Percentiles rank a stretch among this genome's conserved stretches.
Evolutionary conservation across 441 rosid species (phyloP).

Genomic region (Brassica hybrid): DNA sequence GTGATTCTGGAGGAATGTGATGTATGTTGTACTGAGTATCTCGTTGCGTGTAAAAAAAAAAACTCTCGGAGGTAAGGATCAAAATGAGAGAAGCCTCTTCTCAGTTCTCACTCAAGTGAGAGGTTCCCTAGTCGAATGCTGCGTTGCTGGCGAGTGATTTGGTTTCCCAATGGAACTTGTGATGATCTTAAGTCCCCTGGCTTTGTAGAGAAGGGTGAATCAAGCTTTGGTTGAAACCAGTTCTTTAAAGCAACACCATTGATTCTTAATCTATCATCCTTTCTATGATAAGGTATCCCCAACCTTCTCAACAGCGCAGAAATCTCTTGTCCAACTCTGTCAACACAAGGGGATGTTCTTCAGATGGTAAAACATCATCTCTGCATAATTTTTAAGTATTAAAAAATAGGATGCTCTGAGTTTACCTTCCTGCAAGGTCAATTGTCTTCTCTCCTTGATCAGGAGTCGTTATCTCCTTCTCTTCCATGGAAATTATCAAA

Average conservation of each 20-base stretch:
- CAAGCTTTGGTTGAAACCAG: constrained; percentile 87
- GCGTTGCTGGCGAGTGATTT: constrained; percentile 75
- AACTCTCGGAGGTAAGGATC: constrained; percentile 35
- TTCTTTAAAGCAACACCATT: constrained; percentile 72
- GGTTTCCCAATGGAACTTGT: constrained; percentile 58
- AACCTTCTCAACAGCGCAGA: constrained; percentile 78
- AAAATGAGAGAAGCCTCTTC: constrained; percentile 38
- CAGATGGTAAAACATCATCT: constrained; percentile 1
- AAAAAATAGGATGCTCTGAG: neutral
- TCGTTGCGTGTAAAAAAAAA: constrained; percentile 29
- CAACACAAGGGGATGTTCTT: constrained; percentile 20
- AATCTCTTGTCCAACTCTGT: constrained; percentile 73
- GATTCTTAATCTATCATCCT: constrained; percentile 72
- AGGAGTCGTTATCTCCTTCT: constrained; percentile 49
- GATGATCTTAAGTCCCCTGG: constrained; percentile 61
- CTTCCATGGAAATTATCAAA: constrained; percentile 63
- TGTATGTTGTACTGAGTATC: constrained; percentile 30
- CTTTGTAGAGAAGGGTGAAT: constrained; percentile 66
- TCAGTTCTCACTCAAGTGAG: constrained; percentile 54
- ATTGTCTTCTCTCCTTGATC: constrained; percentile 60
- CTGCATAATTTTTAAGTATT: neutral
- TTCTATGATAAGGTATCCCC: constrained; percentile 73
- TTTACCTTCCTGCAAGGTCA: constrained; percentile 72
- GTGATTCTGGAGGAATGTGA: constrained; percentile 23
- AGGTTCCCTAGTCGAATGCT: constrained; percentile 72